Conservation (phyloP, 2,329 filamentous ascomycete genomes). For the Neonectria neomacrospora region DNA sequence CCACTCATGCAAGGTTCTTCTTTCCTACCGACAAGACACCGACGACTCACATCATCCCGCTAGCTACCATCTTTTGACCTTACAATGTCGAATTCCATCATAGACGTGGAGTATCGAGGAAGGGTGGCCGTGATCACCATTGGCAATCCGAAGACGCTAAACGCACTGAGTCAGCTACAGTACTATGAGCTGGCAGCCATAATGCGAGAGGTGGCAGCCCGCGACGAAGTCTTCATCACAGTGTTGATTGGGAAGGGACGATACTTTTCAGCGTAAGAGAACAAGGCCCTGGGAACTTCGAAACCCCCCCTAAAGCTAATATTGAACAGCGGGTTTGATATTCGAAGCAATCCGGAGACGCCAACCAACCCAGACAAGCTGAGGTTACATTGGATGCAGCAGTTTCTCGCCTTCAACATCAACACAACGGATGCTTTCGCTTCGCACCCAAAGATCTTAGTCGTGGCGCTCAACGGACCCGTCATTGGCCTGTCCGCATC, state of each 20-base stretch:
- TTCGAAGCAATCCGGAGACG: too few species aligned
- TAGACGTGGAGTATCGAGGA: conserved; percentile 54
- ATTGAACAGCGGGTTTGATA: too few species aligned
- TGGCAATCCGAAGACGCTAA: conserved; percentile 86
- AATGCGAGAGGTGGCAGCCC: conserved; percentile 80
- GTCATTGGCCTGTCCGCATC: conserved; percentile 90
- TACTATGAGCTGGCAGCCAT: conserved; percentile 82
- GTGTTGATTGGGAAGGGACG: conserved; percentile 84
- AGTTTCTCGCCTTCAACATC: conserved; percentile 87
- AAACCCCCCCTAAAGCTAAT: conserved; percentile 43
- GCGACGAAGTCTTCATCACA: conserved; percentile 85
- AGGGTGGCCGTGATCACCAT: conserved; percentile 80
- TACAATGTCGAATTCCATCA: conserved; percentile 37
- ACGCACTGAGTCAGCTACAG: conserved; percentile 75
- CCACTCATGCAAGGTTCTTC: too few species aligned
- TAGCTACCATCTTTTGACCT: too few species aligned
- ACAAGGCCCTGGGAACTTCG: conserved; percentile 48
- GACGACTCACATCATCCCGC: too few species aligned
- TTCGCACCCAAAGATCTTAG: conserved; percentile 91
- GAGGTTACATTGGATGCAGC: conserved; percentile 65
- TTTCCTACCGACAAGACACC: too few species aligned
- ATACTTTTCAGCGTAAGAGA: conserved; percentile 84
- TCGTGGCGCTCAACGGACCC: conserved; percentile 91
- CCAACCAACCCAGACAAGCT: conserved; percentile 45
- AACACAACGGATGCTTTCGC: conserved; percentile 92